A percentile compares a stretch with the other conserved stretches of the same genome.
These are phyloP conservation scores for Cupressus sempervirens DNA, from an alignment of 75 land plant genomes.

Conservation along the genomic window DNA sequence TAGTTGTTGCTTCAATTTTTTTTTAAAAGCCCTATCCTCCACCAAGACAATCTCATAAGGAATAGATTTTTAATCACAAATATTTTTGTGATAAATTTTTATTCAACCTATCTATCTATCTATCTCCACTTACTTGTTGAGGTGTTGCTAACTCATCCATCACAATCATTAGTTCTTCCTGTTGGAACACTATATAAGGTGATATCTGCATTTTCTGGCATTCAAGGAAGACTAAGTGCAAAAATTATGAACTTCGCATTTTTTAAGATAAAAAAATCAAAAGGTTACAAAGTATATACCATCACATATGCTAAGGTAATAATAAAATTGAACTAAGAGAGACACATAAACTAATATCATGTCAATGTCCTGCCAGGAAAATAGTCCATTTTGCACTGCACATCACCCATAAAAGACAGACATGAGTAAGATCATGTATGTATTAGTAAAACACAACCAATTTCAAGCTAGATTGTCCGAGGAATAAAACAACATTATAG, in stretches of 20 bases:
- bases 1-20: no score
- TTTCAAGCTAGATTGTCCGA: background rate
- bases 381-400: background rate
- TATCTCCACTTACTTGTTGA: no score
- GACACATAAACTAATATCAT: background rate
- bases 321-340: background rate
- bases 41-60: no score
- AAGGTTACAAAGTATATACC: background rate
- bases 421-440: background rate
- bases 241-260: background rate
- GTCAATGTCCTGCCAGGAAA: background rate
- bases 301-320: background rate
- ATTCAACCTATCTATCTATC: no score
- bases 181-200: background rate
- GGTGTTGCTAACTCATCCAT: no score
- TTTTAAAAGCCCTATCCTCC: no score
- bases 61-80: no score
- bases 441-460: background rate
- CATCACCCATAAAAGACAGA: background rate
- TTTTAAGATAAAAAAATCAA: background rate
- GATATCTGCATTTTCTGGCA: background rate
- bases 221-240: background rate
- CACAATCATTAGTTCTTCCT: background rate
- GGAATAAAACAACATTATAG: background rate
- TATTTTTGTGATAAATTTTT: no score